Base-by-base conservation (phyloP, 2,329 filamentous ascomycete genomes). In the Coleophoma crateriformis region DNA sequence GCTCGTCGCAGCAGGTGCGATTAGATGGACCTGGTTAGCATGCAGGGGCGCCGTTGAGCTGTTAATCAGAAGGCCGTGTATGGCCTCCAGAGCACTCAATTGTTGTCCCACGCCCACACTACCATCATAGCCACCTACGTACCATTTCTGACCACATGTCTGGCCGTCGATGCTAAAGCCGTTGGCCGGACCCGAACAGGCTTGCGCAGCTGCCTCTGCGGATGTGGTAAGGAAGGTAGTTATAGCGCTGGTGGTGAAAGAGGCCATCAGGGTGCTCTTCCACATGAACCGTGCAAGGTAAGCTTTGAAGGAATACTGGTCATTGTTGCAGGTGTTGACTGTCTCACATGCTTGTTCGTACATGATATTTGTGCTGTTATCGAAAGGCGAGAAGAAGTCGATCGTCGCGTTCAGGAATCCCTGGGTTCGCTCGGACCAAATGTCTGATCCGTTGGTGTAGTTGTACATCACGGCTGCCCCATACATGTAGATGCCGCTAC, bases 241-340 rank as follows among this genome's bases (percentile, higher is more conserved):
- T 43, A 86, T 71, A 4, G 70, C 67, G 3, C 66, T 48, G 3
- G 68, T 66, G 17, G 83, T 75, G 17, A 73, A 74, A 10, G 83
- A 79, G 51, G 81, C 71, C 67, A 84, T 71, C 46, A 75, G 63
- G 33, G 78, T 72, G 3, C 80, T 74, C 42, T 76, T 72, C 68
- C 76, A 84, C 70, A 85, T 77, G 69, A 82, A 85, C 48, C 82
- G 79, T 22, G 81, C 72, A 32, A 86, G 72, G 62, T 83, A 85
- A 40, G 75, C 83, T 68, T 88, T 89, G 75, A 84, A 86, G 8
- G 79, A 81, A 58, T 75, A 77, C 73, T 84, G 82, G 65, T 87
- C 84, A 45, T 68, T 72, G 61, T 81, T 78, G 66, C 85, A 89
- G 1, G 61, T 71, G 47, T 68, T 67, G 51, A 71, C 66, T 4